Evolutionary conservation across 805 yeast species (phyloP).

Genomic region (Candida endomychidarum): DNA sequence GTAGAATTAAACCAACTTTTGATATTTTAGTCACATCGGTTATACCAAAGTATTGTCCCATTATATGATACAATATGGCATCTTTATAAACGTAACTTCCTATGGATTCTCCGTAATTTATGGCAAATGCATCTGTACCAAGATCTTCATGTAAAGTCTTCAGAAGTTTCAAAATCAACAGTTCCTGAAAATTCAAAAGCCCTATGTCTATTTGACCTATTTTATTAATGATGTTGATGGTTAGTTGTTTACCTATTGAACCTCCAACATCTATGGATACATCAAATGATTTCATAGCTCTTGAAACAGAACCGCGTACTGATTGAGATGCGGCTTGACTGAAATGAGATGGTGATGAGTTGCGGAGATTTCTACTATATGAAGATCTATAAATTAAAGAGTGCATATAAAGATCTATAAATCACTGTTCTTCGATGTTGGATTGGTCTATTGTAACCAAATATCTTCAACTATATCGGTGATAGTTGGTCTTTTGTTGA

Average conservation of each 20-base stretch:
- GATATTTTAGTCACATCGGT: conserved; percentile 11
- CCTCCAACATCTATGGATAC: conserved; percentile 8
- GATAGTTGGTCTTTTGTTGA: conserved; percentile 69
- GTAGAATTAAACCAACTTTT: conserved; percentile 4
- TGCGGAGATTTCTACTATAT: not conserved
- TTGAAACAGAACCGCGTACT: not conserved
- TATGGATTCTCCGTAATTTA: conserved; percentile 13
- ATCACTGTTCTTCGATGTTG: too few relatives aligned
- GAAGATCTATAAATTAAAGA: too few relatives aligned
- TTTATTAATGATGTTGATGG: conserved; percentile 4
- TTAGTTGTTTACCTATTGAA: conserved; percentile 5
- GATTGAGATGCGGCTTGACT: too few relatives aligned
- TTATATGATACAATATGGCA: conserved; percentile 12
- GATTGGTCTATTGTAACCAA: conserved; percentile 58
- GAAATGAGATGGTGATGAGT: too few relatives aligned
- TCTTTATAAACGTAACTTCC: conserved; percentile 16
- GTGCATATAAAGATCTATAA: too few relatives aligned
- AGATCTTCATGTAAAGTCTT: conserved; percentile 1
- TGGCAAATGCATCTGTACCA: not conserved
- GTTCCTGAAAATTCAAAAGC: conserved; percentile 10
- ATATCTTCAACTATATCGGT: conserved; percentile 63
- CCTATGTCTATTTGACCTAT: conserved; percentile 11
- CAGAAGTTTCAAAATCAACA: conserved; percentile 11
- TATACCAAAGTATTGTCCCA: conserved; percentile 11
- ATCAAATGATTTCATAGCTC: conserved; percentile 9